Evolutionary conservation across 1,284 basidiomycete genomes (phyloP).

Genomic region (Naganishia sp.): DNA sequence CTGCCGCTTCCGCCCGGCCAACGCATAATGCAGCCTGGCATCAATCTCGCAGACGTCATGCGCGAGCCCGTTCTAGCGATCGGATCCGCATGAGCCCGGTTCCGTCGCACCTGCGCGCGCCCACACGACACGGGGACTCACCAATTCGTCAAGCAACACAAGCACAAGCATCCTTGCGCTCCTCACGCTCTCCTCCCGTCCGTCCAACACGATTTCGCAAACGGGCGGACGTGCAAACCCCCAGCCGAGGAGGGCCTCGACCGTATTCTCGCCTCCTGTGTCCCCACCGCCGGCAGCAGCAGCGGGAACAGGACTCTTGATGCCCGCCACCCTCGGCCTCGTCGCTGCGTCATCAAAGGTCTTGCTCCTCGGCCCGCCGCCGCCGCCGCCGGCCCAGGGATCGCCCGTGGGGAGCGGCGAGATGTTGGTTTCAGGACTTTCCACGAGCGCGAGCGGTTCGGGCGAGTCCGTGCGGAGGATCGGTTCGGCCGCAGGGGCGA

Average conservation of each 20-base stretch:
- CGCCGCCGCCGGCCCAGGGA: not conserved
- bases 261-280: not conserved
- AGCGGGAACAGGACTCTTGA: not conserved
- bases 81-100: not conserved
- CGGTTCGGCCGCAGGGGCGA: not conserved
- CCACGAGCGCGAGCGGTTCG: not conserved
- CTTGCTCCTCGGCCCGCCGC: conserved; percentile 3
- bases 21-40: conserved; percentile 88
- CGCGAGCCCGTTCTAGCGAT: conserved; percentile 74
- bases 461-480: conserved; percentile 16
- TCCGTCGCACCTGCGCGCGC: not conserved
- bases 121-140: conserved; percentile 55
- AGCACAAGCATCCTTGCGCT: conserved; percentile 84
- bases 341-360: conserved; percentile 2
- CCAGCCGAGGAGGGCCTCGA: conserved; percentile 43
- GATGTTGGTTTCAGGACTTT: not conserved
- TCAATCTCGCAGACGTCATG: conserved; percentile 91
- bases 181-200: conserved; percentile 81
- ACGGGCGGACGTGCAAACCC: conserved; percentile 90
- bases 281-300: not conserved
- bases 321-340: conserved; percentile 5
- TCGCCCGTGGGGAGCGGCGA: not conserved
- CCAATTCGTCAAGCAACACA: conserved; percentile 92
- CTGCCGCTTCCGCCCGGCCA: conserved; percentile 84
- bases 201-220: conserved; percentile 88